Evolutionary conservation across 257 asterid genomes (phyloP), one percentile per base, ranked within the genome.

Genomic region (Agastache rugosa): DNA sequence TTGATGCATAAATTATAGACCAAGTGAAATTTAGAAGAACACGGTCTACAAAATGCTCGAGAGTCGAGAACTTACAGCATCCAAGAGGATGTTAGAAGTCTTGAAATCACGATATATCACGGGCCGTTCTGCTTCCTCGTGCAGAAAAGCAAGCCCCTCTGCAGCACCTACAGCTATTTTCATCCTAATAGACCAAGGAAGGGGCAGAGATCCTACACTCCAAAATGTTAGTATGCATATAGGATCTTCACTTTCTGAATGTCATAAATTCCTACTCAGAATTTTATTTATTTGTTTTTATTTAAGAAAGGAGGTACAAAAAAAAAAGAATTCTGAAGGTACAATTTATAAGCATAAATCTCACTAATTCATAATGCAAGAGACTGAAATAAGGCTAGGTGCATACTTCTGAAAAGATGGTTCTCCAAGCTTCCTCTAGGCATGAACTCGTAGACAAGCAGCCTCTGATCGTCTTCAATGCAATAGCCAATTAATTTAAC

Each of bases 361-460:
- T 44, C 51, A 19, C 44, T 67, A 77, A 37, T 48, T 34, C 56
- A 71, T 53, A 70, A 78, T 29, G 59, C 19, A 58, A 73, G 51
- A 54, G 53, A 51, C n/a, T 54, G 29, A 34, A 75, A 77, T 16
- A 78, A 72, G 66, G 53, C 31, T 34, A 73, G 72, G 16, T 63
- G 72, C 92, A 25, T 88, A 95, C 99, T 85, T 85, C 99, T 92
- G 75, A 95, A 95, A 35, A 95, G 83, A 78, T 95, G 99, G 85
- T 92, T 95, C 87, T 95, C 99, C 91, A 95, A 83, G 87, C 99
- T 95, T 85, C 99, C 99, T 67, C 99, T 85, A 6, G 98, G 97
- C 99, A 95, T 89, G 81, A 95, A 95, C 79, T 95, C 99, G 68
- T 95, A 95, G 42, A 83, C 99, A 22, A 95, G 92, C 75, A 95